Conservation (phyloP, 495 filamentous ascomycete genomes). For the Talaromyces stipitatus region DNA sequence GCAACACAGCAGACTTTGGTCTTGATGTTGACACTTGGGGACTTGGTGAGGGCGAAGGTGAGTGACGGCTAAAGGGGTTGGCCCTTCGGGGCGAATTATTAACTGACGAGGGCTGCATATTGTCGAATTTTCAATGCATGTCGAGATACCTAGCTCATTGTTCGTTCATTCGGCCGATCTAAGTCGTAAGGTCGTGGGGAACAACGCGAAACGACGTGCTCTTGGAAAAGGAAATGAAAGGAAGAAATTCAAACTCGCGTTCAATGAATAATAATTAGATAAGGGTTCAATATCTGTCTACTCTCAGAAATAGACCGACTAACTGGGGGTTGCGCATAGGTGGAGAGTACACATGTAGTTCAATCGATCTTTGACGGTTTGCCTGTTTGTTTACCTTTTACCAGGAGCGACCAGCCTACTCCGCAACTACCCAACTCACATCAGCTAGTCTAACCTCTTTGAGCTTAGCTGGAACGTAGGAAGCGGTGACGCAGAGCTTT, state of each 20-base stretch:
- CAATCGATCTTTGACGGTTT: not conserved
- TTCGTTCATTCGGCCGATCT: not conserved
- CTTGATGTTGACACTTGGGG: constrained; percentile 37
- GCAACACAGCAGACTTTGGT: constrained; percentile 66
- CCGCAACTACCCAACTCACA: not conserved
- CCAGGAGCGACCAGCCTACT: constrained; percentile 4
- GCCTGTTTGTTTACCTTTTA: constrained; percentile 8
- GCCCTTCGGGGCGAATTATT: constrained; percentile 55
- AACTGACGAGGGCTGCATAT: constrained; percentile 39
- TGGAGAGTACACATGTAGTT: not conserved
- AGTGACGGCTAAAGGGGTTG: constrained; percentile 64
- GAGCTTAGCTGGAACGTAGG: not conserved
- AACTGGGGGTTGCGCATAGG: not conserved
- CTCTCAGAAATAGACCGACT: not conserved
- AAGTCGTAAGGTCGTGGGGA: not conserved
- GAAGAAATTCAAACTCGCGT: not conserved
- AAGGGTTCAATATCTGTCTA: not conserved
- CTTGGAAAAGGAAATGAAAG: not conserved
- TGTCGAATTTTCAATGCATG: constrained; percentile 1
- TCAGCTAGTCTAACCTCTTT: not conserved
- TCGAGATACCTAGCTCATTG: not conserved
- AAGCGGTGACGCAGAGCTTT: not conserved
- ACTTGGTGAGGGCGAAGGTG: constrained; percentile 53
- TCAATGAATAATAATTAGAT: not conserved
- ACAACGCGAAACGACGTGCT: not conserved